Evolutionary conservation across 2,329 filamentous ascomycete genomes (phyloP), one percentile per base, ranked within the genome.

Genomic region (Trichoderma oligosporum): DNA sequence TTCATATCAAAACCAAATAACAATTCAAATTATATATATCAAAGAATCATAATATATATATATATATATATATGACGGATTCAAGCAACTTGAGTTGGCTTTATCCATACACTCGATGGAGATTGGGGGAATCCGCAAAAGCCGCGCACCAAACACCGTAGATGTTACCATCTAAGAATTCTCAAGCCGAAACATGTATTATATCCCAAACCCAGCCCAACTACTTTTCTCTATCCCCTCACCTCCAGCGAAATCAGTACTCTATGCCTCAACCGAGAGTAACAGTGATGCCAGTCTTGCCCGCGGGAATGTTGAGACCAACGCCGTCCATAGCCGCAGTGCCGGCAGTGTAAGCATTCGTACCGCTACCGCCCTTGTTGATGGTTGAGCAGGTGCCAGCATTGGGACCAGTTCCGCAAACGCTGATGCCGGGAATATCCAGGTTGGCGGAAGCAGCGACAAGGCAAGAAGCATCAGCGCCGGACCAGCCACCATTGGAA

Each of bases 401-500:
- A 52, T 68, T 71, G 58, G 69, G 70, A 39, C 65, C 63, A 61
- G 72, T 66, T 55, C 69, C 72, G 60, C 70, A 72, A 61, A 79
- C 71, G 25, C 64, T 65, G 60, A 77, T 67, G 61, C 68, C 71
- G 20, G 68, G 70, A 51, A 74, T 71, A 16, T 57, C 4, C 12
- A 70, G 62, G 56, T 61, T 59, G 52, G 63, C 60, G 25, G 64
- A 60, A 63, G 73, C 70, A 27, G 78, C 69, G 39, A 79, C 76
- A 8, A 82, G 73, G 58, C 73, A 74, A 4, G 78, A 81, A 61
- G 75, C 78, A 57, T 82, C 79, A 58, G 74, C 76, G 38, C 79
- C 79, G 3, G 76, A 79, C 75, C 75, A 79, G 56, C 66, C 70
- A n/a, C 63, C 55, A 74, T 82, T 82, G 69, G 67, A 67, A 0